phyloP scores from a whole-genome alignment of 2,329 filamentous ascomycete species.

The Thielaviopsis euricoi region DNA sequence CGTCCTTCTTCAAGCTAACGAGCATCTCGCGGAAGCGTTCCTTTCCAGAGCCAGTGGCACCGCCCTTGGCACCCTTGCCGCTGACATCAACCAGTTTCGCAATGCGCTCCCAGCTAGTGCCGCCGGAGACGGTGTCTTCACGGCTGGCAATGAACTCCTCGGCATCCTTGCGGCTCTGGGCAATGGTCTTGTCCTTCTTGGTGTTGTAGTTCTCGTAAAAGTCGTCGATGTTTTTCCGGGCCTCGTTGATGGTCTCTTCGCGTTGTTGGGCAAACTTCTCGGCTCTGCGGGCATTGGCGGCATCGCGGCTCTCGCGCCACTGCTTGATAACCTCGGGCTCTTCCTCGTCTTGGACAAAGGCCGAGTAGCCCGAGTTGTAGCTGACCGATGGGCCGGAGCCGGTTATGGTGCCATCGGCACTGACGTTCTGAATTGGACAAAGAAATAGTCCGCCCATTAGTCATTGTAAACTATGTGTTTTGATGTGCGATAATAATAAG shows the following conservation, averaged over 20 bases:
- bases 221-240: constrained; percentile 88
- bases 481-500: neutral
- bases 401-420: constrained; percentile 65
- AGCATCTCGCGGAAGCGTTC: constrained; percentile 88
- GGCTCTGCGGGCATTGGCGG: constrained; percentile 65
- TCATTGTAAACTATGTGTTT: neutral
- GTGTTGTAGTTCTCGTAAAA: constrained; percentile 99
- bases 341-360: constrained; percentile 45
- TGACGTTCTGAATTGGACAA: constrained; percentile 40
- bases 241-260: constrained; percentile 70
- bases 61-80: constrained; percentile 77
- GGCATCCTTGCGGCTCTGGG: constrained; percentile 77
- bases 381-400: constrained; percentile 38
- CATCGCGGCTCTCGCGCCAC: constrained; percentile 84
- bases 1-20: constrained; percentile 76
- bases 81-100: constrained; percentile 94
- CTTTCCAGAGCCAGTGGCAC: constrained; percentile 81
- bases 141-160: constrained; percentile 79
- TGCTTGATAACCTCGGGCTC: constrained; percentile 79
- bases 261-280: constrained; percentile 73
- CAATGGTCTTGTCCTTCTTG: constrained; percentile 87
- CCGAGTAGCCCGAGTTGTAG: constrained; percentile 45
- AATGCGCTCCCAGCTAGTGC: constrained; percentile 97
- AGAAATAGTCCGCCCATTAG: neutral
- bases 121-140: constrained; percentile 85